Percentiles rank a stretch among this genome's conserved stretches.
phyloP scores from a whole-genome alignment of 345 rosid genomes.

The Corchorus capsularis region DNA sequence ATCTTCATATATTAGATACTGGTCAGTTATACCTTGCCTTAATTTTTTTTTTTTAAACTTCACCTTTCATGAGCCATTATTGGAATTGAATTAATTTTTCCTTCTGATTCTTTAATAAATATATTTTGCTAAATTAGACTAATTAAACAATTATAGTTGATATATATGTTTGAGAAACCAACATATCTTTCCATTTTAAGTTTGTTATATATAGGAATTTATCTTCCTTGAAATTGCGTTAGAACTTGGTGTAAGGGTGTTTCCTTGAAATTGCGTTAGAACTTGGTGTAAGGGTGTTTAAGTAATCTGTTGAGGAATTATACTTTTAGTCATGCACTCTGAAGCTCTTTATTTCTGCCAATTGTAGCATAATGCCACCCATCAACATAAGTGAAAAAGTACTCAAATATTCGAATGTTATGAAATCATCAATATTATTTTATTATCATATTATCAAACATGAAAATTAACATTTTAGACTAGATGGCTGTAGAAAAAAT shows the following conservation, averaged over 20 bases:
- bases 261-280: not conserved
- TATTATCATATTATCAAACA: not conserved
- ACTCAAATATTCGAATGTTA: not conserved
- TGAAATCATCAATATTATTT: not conserved
- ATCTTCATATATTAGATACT: constrained; percentile 80
- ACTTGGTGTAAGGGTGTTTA: not conserved
- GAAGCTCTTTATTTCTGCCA: not conserved
- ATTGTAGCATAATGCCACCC: constrained; percentile 3
- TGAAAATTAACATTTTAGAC: not conserved
- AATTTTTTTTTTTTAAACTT: constrained; percentile 12
- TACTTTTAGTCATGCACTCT: not conserved
- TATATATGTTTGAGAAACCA: not conserved
- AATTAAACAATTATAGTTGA: not conserved
- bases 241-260: not conserved
- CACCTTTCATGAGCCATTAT: constrained; percentile 6
- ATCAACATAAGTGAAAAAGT: not conserved
- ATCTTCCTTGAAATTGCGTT: not conserved
- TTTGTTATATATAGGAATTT: not conserved
- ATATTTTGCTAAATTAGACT: not conserved
- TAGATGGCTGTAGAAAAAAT: not conserved
- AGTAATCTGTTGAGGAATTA: not conserved
- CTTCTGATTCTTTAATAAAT: not conserved
- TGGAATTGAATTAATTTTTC: not conserved
- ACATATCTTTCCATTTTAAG: not conserved
- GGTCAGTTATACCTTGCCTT: constrained; percentile 49